A percentile compares a stretch with the other conserved stretches of the same genome.
Evolutionary conservation across 2,329 filamentous ascomycete genomes (phyloP).

Genomic region (Cryphonectria japonica): DNA sequence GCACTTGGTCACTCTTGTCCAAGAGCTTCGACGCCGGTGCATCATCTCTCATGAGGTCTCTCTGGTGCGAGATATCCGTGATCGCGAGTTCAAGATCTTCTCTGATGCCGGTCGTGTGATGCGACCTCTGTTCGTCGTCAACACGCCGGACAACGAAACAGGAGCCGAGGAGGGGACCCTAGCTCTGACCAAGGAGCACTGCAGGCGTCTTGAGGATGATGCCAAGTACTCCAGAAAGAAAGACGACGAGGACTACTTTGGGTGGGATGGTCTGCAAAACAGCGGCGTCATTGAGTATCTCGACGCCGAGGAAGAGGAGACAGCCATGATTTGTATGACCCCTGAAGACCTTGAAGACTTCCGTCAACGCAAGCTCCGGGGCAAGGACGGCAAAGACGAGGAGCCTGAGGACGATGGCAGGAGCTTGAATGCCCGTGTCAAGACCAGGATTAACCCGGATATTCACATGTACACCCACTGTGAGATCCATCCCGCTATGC

Average conservation of each 20-base stretch:
- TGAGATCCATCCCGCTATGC: slow-evolving; percentile 99
- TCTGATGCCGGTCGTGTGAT: slow-evolving; percentile 96
- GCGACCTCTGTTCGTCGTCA: slow-evolving; percentile 89
- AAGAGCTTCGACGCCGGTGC: slow-evolving; percentile 76
- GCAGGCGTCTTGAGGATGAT: slow-evolving; percentile 75
- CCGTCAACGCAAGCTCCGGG: slow-evolving; percentile 63
- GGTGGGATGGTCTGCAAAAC: slow-evolving; percentile 85
- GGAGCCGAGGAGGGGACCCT: slow-evolving; percentile 67
- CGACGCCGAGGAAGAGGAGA: slow-evolving; percentile 97
- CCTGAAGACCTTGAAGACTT: slow-evolving; percentile 89
- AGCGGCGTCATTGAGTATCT: slow-evolving; percentile 92
- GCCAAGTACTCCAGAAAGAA: slow-evolving; percentile 60
- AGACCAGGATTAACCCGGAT: slow-evolving; percentile 82
- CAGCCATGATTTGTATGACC: slow-evolving; percentile 98
- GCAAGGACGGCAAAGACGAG: slow-evolving; percentile 73
- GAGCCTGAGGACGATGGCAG: slow-evolving; percentile 62
- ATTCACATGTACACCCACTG: slow-evolving; percentile 97
- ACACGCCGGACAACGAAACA: slow-evolving; percentile 80
- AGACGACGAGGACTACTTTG: slow-evolving; percentile 68
- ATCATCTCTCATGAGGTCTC: slow-evolving; percentile 92
- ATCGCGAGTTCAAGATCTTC: slow-evolving; percentile 98
- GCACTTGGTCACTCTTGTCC: slow-evolving; percentile 78
- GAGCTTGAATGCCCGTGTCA: slow-evolving; percentile 84
- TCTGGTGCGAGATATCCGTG: slow-evolving; percentile 92
- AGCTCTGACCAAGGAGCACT: slow-evolving; percentile 80